Base-by-base conservation (phyloP, 2,329 filamentous ascomycete genomes). In the Akanthomyces uredinophilus region DNA sequence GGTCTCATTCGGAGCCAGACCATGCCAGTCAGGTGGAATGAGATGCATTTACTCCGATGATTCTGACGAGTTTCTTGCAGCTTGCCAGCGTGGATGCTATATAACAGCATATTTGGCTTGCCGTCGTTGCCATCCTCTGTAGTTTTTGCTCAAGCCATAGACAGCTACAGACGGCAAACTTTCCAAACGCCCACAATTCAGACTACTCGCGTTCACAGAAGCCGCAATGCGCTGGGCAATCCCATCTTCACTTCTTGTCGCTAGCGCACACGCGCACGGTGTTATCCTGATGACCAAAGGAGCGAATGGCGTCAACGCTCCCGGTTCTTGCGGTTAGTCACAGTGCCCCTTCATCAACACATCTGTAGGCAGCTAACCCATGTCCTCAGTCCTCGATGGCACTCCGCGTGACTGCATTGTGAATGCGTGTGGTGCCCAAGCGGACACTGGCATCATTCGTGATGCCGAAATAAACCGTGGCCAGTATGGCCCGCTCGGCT, bases 381-480 rank as follows among this genome's bases (percentile, higher is more conserved):
- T 24, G 8, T 41, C 7, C 32, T 7, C 39, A 63, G 62, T 63
- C 5, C 44, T 32, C 5, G 62, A 64, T 22, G 62, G 58, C 14
- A 64, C 62, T 1, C 62, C 62, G 7, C 62, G 62, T 11, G 22
- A 64, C 24, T 64, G 62, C n/a, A 50, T 64, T 44, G 58, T 61
- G 24, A 64, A 64, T 37, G 27, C 62, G 1, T 64, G 62, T 20
- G 58, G 62, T 35, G 35, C 58, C 37, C 62, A 64, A 13, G 62
- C 62, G 3, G 62, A 64, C 32, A 61, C 62, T 10, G 58, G 39
- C 37, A 64, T 64, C 24, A 64, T 64, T 5, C 57, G 62, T 11
- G 62, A 64, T 24, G 37, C 41, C 1, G 62, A 64, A 18, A 64
- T 64, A 11, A 22, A 41, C 8, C 43, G 20, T 13, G 62, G 62